Evolutionary conservation across 352 stramenopile species (phyloP), one percentile per base, ranked within the genome.

Genomic region (Nothophytophthora sp.): DNA sequence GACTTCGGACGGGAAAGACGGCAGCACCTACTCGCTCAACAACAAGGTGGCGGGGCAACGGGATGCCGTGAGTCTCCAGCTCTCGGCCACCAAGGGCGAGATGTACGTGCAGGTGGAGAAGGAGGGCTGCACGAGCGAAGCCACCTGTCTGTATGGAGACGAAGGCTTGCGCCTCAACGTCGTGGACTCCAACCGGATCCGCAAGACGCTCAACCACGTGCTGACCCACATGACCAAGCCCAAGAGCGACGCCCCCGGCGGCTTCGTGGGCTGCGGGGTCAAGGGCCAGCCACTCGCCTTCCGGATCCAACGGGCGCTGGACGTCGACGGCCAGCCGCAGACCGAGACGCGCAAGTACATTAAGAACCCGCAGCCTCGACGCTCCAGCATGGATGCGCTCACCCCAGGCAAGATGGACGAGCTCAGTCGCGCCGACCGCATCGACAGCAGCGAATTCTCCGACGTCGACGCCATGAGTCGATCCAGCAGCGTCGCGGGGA

Each of bases 181-280:
- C 32, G 73, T 88, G 20, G 77, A 92, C 63, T 87, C 77, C 48
- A 88, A 91, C 45, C 82, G 80, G 37, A 78, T 88, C 24, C 70
- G 80, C 48, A 88, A 83, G 57, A 77, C 62, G 20, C 81, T 76
- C 55, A 88, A 92, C 60, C 76, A 87, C 23, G 46, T 73, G 20
- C 49, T 89, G 5, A 74, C 62, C 8, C 63, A 78, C 42, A 55
- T 76, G 20, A 29, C 37, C 25, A 87, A 85, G 50, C 55, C 64
- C 39, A 88, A 88, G 60, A 68, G 63, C 34, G 67, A 79, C 15
- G 63, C 51, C 2, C 55, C 54, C 12, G 73, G 72, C 16, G 81
- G 74, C 11, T 70, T 74, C 13, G 64, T 88, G 49, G 73, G 61
- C 15, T 87, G 77, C 30, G 49, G 54, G 1, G 50, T 45, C 20